phyloP scores from a whole-genome alignment of 768 basidiomycete genomes.

The Suillus subaureus region DNA sequence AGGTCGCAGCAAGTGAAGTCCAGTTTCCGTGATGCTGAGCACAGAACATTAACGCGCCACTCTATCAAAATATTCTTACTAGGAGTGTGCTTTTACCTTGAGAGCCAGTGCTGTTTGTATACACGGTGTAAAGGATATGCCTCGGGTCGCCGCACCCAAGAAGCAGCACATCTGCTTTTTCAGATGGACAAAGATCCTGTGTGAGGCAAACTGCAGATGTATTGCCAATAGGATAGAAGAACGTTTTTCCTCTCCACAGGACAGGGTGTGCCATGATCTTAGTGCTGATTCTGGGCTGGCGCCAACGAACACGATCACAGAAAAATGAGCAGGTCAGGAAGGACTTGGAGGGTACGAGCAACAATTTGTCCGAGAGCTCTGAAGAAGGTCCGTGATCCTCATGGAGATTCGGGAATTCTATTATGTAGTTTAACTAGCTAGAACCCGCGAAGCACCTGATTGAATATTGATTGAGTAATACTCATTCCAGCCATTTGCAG shows the following conservation, averaged over 20 bases:
- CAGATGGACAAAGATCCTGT: conserved; percentile 48
- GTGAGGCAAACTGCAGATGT: conserved; percentile 55
- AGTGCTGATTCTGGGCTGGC: background rate
- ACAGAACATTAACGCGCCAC: background rate
- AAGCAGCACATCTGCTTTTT: conserved; percentile 50
- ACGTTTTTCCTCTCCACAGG: conserved; percentile 44
- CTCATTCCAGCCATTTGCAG: no score
- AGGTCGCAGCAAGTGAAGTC: conserved; percentile 34
- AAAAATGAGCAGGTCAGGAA: background rate
- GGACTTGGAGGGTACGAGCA: background rate
- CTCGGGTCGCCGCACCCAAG: conserved; percentile 61
- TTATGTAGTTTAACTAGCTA: no score
- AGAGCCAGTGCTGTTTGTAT: conserved; percentile 12
- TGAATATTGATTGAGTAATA: no score
- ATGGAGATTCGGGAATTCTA: no score
- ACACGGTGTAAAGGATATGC: conserved; percentile 53
- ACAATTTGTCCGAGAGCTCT: background rate
- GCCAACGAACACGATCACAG: background rate
- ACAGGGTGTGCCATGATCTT: conserved; percentile 45
- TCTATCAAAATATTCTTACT: background rate
- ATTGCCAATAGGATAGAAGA: conserved; percentile 64
- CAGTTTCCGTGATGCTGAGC: conserved; percentile 24
- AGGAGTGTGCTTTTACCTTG: background rate
- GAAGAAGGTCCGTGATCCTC: background rate
- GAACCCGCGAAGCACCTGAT: no score